phyloP scores from a whole-genome alignment of 2,329 filamentous ascomycete genomes.

The Colletotrichum sp. region DNA sequence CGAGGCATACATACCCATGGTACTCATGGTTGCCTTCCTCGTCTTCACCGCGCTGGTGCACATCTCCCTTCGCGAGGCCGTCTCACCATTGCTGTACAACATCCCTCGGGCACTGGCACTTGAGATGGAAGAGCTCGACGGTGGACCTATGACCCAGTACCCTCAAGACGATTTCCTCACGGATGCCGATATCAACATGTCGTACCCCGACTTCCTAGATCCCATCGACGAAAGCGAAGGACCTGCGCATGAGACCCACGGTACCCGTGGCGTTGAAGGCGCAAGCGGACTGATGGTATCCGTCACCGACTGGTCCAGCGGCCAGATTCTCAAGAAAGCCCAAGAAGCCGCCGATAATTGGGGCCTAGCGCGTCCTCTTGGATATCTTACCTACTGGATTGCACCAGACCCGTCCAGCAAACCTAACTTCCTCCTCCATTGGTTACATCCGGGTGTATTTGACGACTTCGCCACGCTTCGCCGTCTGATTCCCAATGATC shows the following conservation, averaged over 20 bases:
- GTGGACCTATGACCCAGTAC: neutral
- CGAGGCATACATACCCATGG: conserved; percentile 68
- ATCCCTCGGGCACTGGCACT: conserved; percentile 76
- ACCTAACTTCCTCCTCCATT: conserved; percentile 65
- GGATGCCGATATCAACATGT: conserved; percentile 1
- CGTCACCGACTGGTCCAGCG: conserved; percentile 37
- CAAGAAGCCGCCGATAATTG: conserved; percentile 28
- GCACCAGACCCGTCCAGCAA: conserved; percentile 29
- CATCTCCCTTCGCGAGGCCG: conserved; percentile 72
- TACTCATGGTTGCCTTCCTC: conserved; percentile 78
- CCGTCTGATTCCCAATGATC: conserved; percentile 20
- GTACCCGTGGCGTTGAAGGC: conserved; percentile 42
- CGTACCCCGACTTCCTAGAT: conserved; percentile 18
- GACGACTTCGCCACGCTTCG: conserved; percentile 65
- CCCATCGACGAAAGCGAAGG: conserved; percentile 28
- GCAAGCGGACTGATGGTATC: conserved; percentile 37
- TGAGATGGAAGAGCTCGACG: conserved; percentile 49
- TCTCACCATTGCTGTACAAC: conserved; percentile 78
- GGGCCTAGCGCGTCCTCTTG: conserved; percentile 30
- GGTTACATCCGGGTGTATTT: conserved; percentile 80
- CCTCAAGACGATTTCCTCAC: conserved; percentile 11
- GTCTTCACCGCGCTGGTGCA: conserved; percentile 81
- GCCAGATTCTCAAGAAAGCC: conserved; percentile 40
- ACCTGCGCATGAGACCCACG: conserved; percentile 24
- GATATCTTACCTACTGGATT: conserved; percentile 30